Evolutionary conservation across 106 monocot species (phyloP), one percentile per base, ranked within the genome.

Genomic region (Ottelia alismoides): DNA sequence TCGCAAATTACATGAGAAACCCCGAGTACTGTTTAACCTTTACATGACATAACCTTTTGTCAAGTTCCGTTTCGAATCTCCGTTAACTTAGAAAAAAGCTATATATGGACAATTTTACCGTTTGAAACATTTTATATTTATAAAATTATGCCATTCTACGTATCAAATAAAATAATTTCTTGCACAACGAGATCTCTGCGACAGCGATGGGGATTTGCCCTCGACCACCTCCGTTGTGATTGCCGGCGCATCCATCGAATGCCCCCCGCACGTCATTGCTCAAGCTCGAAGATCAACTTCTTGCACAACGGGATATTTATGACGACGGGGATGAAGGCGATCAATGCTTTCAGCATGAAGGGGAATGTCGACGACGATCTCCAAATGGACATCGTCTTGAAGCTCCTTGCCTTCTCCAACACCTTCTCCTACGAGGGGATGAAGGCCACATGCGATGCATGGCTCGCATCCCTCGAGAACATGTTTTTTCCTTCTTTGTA

Each of bases 371-470:
- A 72, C 49, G 66, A 78, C 40, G 64, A 57, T 47, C 45, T 82
- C 5, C 71, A 76, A 0, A 31, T 62, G 16, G 84, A 79, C 35
- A 75, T 59, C 11, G 32, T 85, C 11, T 51, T 88, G 16, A 85
- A 96, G 68, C 63, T 85, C 55, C 79, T 96, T 16, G 49, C 66
- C 1, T 96, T 96, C 31, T 60, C 96, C 3, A 96, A 96, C 53
- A 78, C 65, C 49, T 96, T 85, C 52, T 96, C 89, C 58, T 96
- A 89, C 28, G 96, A 96, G 35, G 72, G 64, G 3, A 52, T 96
- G 31, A 89, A 85, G 60, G 48, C 73, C 11, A 68, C 75, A 6
- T 96, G 96, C 55, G 96, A 96, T 55, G 56, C 59, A 20, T 74
- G 70, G 62, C 76, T 96, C 1, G 72, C 96, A 0, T 47, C 70